Evolutionary conservation across 2,329 filamentous ascomycete genomes (phyloP), one percentile per base, ranked within the genome.

Genomic region (Dothiorella sarmentorum): DNA sequence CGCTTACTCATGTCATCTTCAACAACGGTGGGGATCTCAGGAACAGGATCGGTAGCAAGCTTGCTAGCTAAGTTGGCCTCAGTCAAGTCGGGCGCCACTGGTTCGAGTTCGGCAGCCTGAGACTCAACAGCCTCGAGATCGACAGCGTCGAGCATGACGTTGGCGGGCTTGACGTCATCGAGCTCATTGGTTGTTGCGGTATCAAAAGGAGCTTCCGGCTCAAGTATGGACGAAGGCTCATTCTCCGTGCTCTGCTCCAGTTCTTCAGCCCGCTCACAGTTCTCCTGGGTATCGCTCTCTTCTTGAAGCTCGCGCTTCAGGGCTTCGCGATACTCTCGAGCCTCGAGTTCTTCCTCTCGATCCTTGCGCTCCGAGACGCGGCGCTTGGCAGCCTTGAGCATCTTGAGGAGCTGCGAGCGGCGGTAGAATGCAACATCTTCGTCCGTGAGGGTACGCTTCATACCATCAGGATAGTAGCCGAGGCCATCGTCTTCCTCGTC

Each of bases 341-440:
- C 17, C 10, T 29, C 4, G 10, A 29, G 26, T 10, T 31, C 38
- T 61, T 64, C 26, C 58, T 63, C 9, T 63, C 56, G 31, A 63
- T 61, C 20, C 62, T 65, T 24, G 44, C 45, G 26, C 37, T 43
- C 18, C 60, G 60, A 10, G 58, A 52, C 24, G 11, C 49, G 40
- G 9, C 22, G 38, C 42, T 47, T 47, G 17, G 55, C 55, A 15
- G 26, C 42, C 17, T 40, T 47, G 13, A 47, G 20, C 55, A 40
- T 57, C 15, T 38, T 20, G 68, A 94, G 86, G 20, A 96, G 82
- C 72, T 97, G 93, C 2, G 89, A 93, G 69, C 95, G 90, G 61
- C 92, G 83, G 71, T 97, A 97, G 61, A 96, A 93, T 56, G 85
- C 84, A 65, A 97, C 90, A 76, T 97, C 90, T 65, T 91, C 89